These are phyloP conservation scores for Aspergillus jensenii DNA, from an alignment of 2,329 filamentous ascomycete species.

Conservation along the genomic window DNA sequence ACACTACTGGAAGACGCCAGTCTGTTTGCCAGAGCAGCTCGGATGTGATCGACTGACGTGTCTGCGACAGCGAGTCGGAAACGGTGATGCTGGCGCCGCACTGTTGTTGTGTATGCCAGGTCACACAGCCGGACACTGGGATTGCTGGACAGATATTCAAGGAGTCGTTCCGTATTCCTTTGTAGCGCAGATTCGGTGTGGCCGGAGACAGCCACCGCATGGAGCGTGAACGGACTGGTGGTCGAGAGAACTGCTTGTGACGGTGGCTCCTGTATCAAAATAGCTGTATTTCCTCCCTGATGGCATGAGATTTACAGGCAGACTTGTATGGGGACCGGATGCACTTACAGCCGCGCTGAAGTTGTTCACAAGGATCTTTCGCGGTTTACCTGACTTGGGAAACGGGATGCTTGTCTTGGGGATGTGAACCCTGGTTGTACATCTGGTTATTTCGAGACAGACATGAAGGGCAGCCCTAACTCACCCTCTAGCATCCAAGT, in stretches of 20 bases:
- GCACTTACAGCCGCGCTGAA: constrained; percentile 57
- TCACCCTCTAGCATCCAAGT: constrained; percentile 13
- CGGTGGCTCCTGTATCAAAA: constrained; percentile 59
- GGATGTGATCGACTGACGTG: not conserved
- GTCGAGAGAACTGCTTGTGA: not conserved
- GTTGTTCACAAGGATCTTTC: constrained; percentile 52
- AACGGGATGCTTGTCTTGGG: no score
- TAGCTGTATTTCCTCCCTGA: constrained; percentile 64
- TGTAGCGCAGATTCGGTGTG: constrained; percentile 47
- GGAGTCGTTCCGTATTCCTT: constrained; percentile 55
- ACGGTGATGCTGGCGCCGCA: constrained; percentile 42
- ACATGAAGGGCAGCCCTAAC: no score
- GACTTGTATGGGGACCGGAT: no score
- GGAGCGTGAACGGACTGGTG: constrained; percentile 46
- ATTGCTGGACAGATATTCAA: constrained; percentile 34
- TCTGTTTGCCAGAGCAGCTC: not conserved
- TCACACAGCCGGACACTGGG: constrained; percentile 49
- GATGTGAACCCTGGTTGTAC: no score
- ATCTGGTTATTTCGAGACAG: no score
- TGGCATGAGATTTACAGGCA: no score
- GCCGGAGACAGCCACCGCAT: constrained; percentile 57
- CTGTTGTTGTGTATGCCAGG: constrained; percentile 65
- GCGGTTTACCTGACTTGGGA: no score
- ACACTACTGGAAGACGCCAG: no score
- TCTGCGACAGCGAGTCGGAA: constrained; percentile 1